Conservation (phyloP, 176 grass and related monocot species). For the Juncus inflexus region DNA sequence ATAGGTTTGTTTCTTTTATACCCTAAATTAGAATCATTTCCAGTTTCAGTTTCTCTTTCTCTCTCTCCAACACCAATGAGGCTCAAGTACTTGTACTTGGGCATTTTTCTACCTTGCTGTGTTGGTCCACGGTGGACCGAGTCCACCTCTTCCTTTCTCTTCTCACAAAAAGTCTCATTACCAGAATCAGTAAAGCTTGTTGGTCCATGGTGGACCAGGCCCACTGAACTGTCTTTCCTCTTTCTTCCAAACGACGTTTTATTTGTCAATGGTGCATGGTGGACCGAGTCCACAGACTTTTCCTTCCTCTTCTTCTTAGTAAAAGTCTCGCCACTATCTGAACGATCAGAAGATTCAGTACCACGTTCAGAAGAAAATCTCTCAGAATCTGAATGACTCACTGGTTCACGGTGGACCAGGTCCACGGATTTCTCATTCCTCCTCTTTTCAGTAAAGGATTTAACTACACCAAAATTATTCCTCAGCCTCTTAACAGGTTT, state of each 20-base stretch:
- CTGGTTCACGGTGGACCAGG: background rate
- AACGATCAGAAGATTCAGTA: background rate
- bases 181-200: slow-evolving; percentile 1
- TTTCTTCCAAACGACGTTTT: slow-evolving; percentile 5
- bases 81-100: slow-evolving; percentile 83
- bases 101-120: slow-evolving; percentile 49
- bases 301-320: slow-evolving; percentile 13
- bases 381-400: background rate
- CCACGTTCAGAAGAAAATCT: background rate
- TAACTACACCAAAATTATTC: slow-evolving; percentile 7
- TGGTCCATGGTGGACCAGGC: slow-evolving; percentile 22
- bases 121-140: slow-evolving; percentile 15
- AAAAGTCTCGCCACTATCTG: background rate
- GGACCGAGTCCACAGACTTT: slow-evolving; percentile 3
- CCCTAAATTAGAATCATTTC: slow-evolving; percentile 18
- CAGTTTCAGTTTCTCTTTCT: slow-evolving; percentile 31
- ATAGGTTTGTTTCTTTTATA: slow-evolving; percentile 38
- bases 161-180: slow-evolving; percentile 26
- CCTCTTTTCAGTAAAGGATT: slow-evolving; percentile 4
- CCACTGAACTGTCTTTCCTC: slow-evolving; percentile 4
- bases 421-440: slow-evolving; percentile 14
- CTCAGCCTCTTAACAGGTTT: slow-evolving; percentile 1
- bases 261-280: slow-evolving; percentile 1
- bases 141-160: slow-evolving; percentile 28
- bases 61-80: slow-evolving; percentile 50